Evolutionary conservation across 2,329 filamentous ascomycete species (phyloP).

Genomic region (Penicillium sp.): DNA sequence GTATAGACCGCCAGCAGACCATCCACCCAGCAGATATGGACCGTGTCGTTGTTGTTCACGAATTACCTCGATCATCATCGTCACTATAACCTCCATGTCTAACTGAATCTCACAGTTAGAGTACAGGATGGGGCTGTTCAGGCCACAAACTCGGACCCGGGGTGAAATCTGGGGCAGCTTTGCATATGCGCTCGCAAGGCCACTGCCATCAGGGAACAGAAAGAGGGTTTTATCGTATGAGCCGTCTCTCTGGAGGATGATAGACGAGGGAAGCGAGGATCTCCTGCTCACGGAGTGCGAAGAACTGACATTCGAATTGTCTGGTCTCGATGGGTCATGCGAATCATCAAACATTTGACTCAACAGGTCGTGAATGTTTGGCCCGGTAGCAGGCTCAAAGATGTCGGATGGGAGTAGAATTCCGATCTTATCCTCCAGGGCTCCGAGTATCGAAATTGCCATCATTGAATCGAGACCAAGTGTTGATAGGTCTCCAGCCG

Average conservation of each 20-base stretch:
- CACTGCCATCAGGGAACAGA: background rate
- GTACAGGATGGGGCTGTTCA: background rate
- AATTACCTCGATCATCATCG: conserved; percentile 17
- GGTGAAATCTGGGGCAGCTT: background rate
- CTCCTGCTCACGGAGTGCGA: background rate
- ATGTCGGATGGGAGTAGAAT: conserved; percentile 3
- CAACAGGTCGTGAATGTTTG: background rate
- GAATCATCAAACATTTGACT: background rate
- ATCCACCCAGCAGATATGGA: conserved; percentile 63
- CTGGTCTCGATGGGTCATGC: too few relatives aligned
- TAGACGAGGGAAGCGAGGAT: background rate
- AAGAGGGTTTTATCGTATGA: background rate
- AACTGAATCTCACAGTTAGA: background rate
- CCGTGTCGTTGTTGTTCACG: conserved; percentile 38
- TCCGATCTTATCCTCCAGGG: background rate
- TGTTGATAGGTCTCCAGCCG: background rate
- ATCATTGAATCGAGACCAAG: background rate
- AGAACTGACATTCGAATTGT: background rate
- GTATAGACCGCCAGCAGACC: conserved; percentile 67
- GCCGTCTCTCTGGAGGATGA: background rate
- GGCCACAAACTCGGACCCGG: background rate
- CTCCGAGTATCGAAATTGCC: background rate
- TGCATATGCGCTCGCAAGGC: background rate
- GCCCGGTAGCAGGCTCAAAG: background rate
- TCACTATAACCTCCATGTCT: background rate